These are phyloP conservation scores for Yarrowia porcina DNA, from an alignment of 805 yeast species.

Conservation along the genomic window DNA sequence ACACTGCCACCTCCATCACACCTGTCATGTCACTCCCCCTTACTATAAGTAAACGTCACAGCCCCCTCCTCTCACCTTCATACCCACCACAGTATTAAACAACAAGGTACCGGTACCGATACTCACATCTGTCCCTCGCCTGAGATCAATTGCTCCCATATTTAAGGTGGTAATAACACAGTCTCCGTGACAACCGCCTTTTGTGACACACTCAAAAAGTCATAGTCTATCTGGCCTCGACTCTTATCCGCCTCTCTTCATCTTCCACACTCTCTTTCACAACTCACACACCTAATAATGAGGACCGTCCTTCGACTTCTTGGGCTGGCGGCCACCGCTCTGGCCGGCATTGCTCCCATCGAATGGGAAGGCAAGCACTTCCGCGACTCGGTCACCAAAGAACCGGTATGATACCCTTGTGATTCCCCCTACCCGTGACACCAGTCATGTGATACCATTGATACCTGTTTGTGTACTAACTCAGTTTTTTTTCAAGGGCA, in stretches of 20 bases:
- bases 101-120: no score
- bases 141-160: background rate
- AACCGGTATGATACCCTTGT: constrained; percentile 20
- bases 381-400: constrained; percentile 22
- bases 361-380: constrained; percentile 23
- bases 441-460: background rate
- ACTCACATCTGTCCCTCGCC: no score
- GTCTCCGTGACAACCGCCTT: background rate
- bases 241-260: background rate
- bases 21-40: no score
- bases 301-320: constrained; percentile 2
- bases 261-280: background rate
- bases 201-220: background rate
- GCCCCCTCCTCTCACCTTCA: no score
- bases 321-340: constrained; percentile 9
- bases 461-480: constrained; percentile 21
- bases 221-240: background rate
- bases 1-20: no score
- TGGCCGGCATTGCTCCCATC: constrained; percentile 23
- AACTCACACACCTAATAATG: background rate
- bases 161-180: background rate
- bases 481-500: constrained; percentile 46
- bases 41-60: no score
- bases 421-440: background rate
- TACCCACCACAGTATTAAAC: no score